phyloP scores from a whole-genome alignment of 768 basidiomycete genomes.

The Serendipita sp. region DNA sequence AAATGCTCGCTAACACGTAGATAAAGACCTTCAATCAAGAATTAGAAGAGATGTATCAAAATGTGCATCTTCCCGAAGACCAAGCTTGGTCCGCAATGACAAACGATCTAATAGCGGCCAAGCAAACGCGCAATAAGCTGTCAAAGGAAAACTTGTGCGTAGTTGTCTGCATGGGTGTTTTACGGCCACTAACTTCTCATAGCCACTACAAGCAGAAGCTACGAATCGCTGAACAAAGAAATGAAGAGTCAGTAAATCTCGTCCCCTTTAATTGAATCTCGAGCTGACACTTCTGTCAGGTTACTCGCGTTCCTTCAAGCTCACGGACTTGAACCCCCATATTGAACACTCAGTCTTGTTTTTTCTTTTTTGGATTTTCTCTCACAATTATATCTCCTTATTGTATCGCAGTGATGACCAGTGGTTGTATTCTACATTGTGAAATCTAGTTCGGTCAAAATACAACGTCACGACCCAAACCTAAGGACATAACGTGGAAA shows the following conservation, averaged over 20 bases:
- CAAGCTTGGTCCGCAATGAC: slow-evolving; percentile 74
- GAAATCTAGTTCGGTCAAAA: not conserved
- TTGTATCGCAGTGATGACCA: not conserved
- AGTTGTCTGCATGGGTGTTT: slow-evolving; percentile 6
- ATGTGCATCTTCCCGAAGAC: slow-evolving; percentile 61
- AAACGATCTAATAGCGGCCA: slow-evolving; percentile 54
- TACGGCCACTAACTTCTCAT: not conserved
- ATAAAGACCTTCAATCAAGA: slow-evolving; percentile 84
- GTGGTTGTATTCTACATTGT: not conserved
- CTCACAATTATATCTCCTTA: not conserved
- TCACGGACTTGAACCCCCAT: slow-evolving; percentile 27
- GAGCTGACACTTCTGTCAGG: slow-evolving; percentile 22
- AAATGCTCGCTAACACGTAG: not conserved
- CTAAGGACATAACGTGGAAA: not conserved
- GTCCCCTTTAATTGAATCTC: not conserved
- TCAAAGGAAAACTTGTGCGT: slow-evolving; percentile 69
- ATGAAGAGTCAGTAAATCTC: slow-evolving; percentile 49
- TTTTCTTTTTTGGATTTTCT: not conserved
- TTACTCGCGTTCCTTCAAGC: slow-evolving; percentile 47
- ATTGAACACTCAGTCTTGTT: slow-evolving; percentile 13
- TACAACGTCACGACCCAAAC: not conserved
- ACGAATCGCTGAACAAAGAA: slow-evolving; percentile 55
- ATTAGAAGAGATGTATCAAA: slow-evolving; percentile 79
- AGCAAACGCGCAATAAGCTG: slow-evolving; percentile 57
- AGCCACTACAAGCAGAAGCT: slow-evolving; percentile 58